Evolutionary conservation across 441 rosid genomes (phyloP).

Genomic region (Arabidopsis lyrata): DNA sequence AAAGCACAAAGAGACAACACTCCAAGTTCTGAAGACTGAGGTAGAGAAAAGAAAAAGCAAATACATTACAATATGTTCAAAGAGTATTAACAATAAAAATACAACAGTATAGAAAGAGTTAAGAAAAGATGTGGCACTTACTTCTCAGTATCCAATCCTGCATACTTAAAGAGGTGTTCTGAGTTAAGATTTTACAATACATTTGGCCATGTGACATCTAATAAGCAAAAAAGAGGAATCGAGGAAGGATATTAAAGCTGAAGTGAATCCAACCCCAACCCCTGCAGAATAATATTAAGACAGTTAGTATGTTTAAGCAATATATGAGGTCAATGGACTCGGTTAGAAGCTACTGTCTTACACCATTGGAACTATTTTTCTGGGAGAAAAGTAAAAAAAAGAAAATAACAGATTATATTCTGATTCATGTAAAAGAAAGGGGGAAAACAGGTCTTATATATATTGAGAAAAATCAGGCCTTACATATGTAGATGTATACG

Average conservation of each 20-base stretch:
- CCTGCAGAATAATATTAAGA: slow-evolving; percentile 56
- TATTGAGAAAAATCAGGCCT: not conserved
- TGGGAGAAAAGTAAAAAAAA: not conserved
- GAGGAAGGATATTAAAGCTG: slow-evolving; percentile 90
- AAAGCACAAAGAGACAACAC: slow-evolving; percentile 97
- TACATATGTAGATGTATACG: slow-evolving; percentile 7
- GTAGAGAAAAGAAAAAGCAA: slow-evolving; percentile 27
- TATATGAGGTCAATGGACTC: not conserved
- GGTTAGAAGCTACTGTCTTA: not conserved
- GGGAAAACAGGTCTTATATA: not conserved
- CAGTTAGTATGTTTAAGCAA: slow-evolving; percentile 30
- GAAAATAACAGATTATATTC: slow-evolving; percentile 11
- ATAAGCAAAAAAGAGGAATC: slow-evolving; percentile 22
- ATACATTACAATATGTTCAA: slow-evolving; percentile 21
- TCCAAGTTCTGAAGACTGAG: slow-evolving; percentile 97
- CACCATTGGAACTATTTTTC: slow-evolving; percentile 12
- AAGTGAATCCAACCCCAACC: slow-evolving; percentile 95
- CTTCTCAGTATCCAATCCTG: slow-evolving; percentile 95
- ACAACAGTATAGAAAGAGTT: slow-evolving; percentile 18
- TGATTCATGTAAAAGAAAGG: slow-evolving; percentile 13
- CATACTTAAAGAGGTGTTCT: slow-evolving; percentile 96
- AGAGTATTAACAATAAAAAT: slow-evolving; percentile 12
- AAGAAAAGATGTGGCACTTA: slow-evolving; percentile 49
- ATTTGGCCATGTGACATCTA: slow-evolving; percentile 26
- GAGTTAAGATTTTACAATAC: slow-evolving; percentile 74